Base-by-base conservation (phyloP, 2,329 filamentous ascomycete species). In the Xylariaceae sp. region DNA sequence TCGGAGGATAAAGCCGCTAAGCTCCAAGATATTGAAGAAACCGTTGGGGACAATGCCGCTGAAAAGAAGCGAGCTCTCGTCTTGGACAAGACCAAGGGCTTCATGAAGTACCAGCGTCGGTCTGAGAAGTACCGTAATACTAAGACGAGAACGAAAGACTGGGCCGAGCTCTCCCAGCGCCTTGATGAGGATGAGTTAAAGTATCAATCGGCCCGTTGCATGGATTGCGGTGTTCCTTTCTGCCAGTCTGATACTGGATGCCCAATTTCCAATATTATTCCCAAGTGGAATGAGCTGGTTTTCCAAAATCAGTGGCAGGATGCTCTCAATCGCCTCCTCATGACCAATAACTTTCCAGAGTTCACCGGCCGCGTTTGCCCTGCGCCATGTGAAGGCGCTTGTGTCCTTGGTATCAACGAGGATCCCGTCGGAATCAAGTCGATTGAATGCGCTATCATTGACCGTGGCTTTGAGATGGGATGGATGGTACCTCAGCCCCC, bases 291-390 rank as follows among this genome's bases (percentile, higher is more conserved):
- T 52, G 92, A 96, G 57, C 60, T 96, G 7, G 84, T 95, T 0
- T 86, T 85, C 50, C 52, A 85, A 53, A 82, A 84, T 41, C 87
- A 95, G 59, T 97, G 93, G 93, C 84, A 86, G 64, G 92, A 97
- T 73, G 93, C 93, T 20, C 84, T 97, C 3, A 93, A 96, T 75
- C 85, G 91, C 55, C 81, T 97, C 9, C 80, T 97, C 48, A 93
- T 95, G 89, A 97, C 93, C 62, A 97, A 97, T 80, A 97, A 97
- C 77, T 97, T 97, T 81, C 93, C 93, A 3, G 93, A 97, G 71
- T 97, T 97, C 73, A 97, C 93, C 64, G 93, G 93, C 51, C 92
- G 93, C 78, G 93, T 97, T 54, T 97, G 93, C 75, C 93, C 93
- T 54, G 93, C 93, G 68, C 93, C 93, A 73, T 97, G 93, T 67